Conservation (phyloP, 768 basidiomycete genomes). For the Phaeolepiota aurea region DNA sequence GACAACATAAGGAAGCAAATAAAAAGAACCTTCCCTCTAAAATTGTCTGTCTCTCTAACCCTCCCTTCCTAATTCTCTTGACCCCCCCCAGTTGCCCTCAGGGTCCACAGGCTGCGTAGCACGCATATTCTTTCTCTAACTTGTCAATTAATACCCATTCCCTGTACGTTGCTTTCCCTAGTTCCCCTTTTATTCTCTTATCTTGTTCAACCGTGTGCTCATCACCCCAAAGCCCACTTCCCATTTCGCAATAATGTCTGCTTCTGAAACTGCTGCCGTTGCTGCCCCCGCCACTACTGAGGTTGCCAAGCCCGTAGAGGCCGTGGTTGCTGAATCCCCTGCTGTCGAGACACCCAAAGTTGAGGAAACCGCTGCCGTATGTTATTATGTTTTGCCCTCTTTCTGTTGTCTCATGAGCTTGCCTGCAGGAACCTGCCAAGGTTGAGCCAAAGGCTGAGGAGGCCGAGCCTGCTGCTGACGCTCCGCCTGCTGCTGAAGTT, state of each 20-base stretch:
- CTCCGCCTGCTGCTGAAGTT: constrained; percentile 12
- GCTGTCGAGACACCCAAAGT: constrained; percentile 32
- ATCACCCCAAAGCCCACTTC: constrained; percentile 62
- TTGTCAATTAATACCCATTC: constrained; percentile 47
- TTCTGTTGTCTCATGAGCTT: neutral
- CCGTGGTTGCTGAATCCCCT: constrained; percentile 23
- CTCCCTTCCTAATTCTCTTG: constrained; percentile 49
- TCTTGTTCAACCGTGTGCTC: constrained; percentile 11
- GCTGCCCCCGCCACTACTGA: constrained; percentile 39
- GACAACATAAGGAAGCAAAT: constrained; percentile 33
- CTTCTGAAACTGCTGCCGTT: constrained; percentile 50
- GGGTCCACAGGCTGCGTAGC: constrained; percentile 46
- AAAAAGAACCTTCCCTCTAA: constrained; percentile 30
- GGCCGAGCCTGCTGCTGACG: constrained; percentile 33
- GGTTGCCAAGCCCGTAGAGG: constrained; percentile 44
- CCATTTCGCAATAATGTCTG: constrained; percentile 75
- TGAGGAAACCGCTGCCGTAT: constrained; percentile 29
- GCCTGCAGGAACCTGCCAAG: constrained; percentile 20
- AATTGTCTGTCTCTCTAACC: constrained; percentile 34
- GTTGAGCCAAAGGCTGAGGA: constrained; percentile 28
- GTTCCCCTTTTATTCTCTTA: constrained; percentile 9
- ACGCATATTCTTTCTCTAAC: constrained; percentile 45
- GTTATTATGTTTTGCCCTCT: constrained; percentile 7
- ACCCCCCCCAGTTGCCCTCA: constrained; percentile 26
- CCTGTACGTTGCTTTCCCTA: constrained; percentile 26